A percentile compares a stretch with the other conserved stretches of the same genome.
These are phyloP conservation scores for Phytophthora meadii DNA, from an alignment of 352 stramenopile species.

Conservation along the genomic window DNA sequence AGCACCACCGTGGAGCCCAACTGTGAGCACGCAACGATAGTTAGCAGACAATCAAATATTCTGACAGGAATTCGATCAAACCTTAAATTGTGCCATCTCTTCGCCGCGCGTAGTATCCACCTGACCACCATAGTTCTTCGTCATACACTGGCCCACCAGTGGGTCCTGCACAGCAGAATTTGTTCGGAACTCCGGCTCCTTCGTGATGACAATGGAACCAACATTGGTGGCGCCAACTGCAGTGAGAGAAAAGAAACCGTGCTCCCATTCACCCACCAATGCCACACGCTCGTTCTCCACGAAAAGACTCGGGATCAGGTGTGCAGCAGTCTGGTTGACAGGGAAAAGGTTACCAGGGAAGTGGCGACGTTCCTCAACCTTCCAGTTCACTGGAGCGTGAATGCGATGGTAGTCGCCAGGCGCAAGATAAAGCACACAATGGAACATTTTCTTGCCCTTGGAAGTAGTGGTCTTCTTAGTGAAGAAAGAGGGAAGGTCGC, in stretches of 20 bases:
- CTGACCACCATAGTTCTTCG: constrained; percentile 53
- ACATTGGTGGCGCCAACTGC: constrained; percentile 89
- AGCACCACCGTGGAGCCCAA: constrained; percentile 88
- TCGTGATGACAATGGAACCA: constrained; percentile 79
- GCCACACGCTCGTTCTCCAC: constrained; percentile 86
- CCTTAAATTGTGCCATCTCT: constrained; percentile 86
- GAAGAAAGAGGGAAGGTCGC: constrained; percentile 68
- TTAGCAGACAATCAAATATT: constrained; percentile 3
- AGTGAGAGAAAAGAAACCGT: constrained; percentile 86
- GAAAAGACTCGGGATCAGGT: constrained; percentile 81
- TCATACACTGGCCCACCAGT: constrained; percentile 61
- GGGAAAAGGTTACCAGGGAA: constrained; percentile 88
- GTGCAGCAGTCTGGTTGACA: constrained; percentile 70
- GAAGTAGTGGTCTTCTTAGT: constrained; percentile 23
- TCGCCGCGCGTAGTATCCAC: constrained; percentile 57
- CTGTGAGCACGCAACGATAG: constrained; percentile 32
- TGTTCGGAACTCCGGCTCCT: constrained; percentile 71
- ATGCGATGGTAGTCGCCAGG: constrained; percentile 91
- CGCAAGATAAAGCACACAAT: constrained; percentile 86
- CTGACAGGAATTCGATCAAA: constrained; percentile 12
- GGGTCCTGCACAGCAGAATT: constrained; percentile 68
- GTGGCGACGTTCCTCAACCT: constrained; percentile 73
- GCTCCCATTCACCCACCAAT: constrained; percentile 75
- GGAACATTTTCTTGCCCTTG: constrained; percentile 67
- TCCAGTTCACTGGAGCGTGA: constrained; percentile 83